Evolutionary conservation across 768 basidiomycete species (phyloP).

Genomic region (Tephrocybe sp.): DNA sequence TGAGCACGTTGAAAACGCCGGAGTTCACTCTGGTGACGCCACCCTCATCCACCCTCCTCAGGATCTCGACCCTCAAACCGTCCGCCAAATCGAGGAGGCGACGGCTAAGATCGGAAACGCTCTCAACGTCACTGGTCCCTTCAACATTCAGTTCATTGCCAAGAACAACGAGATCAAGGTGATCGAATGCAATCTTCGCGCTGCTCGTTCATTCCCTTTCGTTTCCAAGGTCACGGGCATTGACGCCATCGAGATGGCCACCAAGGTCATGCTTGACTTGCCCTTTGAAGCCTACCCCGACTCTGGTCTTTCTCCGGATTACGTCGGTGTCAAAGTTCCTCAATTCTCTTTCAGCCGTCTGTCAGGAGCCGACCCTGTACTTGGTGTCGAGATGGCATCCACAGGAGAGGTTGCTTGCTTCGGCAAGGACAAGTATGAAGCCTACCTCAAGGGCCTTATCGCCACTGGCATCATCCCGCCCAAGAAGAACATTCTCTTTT

Average conservation of each 20-base stretch:
- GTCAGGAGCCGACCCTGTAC: slow-evolving; percentile 94
- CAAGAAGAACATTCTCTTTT: slow-evolving; percentile 97
- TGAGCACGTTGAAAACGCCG: slow-evolving; percentile 98
- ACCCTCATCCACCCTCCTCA: slow-evolving; percentile 98
- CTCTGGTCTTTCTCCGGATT: slow-evolving; percentile 80
- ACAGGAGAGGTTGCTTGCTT: slow-evolving; percentile 99
- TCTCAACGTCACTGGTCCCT: slow-evolving; percentile 96
- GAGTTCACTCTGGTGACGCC: slow-evolving; percentile 98
- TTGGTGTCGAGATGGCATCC: slow-evolving; percentile 99
- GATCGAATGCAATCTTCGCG: slow-evolving; percentile 98
- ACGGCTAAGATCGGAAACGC: slow-evolving; percentile 97
- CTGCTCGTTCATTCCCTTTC: slow-evolving; percentile 97
- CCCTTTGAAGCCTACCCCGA: slow-evolving; percentile 92
- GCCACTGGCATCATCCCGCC: slow-evolving; percentile 94
- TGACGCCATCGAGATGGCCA: slow-evolving; percentile 98
- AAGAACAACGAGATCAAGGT: slow-evolving; percentile 99
- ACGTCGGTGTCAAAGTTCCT: slow-evolving; percentile 99
- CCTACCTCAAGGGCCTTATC: slow-evolving; percentile 94
- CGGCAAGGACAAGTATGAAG: slow-evolving; percentile 96
- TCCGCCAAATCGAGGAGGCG: slow-evolving; percentile 93
- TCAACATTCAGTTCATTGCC: slow-evolving; percentile 99
- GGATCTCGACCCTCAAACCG: slow-evolving; percentile 95
- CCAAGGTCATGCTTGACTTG: slow-evolving; percentile 94
- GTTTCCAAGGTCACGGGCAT: slow-evolving; percentile 98
- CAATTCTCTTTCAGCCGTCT: slow-evolving; percentile 98